A percentile compares a stretch with the other conserved stretches of the same genome.
Conservation (phyloP, 1,284 basidiomycete species). For the Moesziomyces aphidis region DNA sequence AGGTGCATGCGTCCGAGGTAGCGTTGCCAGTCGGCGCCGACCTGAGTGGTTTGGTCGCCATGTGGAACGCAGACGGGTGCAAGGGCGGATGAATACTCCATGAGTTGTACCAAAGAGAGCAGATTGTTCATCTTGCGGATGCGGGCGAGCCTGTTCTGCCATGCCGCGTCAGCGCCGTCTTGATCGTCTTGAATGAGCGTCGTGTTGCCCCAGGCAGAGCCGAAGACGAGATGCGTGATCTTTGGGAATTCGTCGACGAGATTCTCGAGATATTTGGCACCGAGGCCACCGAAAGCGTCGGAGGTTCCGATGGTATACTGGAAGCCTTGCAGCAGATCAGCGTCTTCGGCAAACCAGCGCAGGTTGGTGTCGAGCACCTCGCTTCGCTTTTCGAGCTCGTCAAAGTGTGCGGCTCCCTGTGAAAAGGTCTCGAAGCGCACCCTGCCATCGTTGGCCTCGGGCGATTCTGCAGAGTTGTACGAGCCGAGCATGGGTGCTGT, state of each 20-base stretch:
- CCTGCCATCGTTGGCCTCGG: constrained; percentile 17
- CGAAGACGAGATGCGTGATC: constrained; percentile 41
- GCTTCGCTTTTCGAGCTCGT: constrained; percentile 51
- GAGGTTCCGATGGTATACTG: constrained; percentile 51
- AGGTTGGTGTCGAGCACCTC: constrained; percentile 57
- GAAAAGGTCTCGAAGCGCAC: constrained; percentile 48
- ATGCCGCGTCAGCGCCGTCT: constrained; percentile 1
- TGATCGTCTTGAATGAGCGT: constrained; percentile 7
- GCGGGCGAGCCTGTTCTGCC: constrained; percentile 28
- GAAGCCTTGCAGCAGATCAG: constrained; percentile 61
- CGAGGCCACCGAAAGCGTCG: constrained; percentile 58
- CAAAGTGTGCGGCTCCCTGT: constrained; percentile 40
- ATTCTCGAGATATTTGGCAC: constrained; percentile 42
- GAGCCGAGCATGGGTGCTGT: constrained; percentile 49
- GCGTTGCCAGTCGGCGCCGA: constrained; percentile 22
- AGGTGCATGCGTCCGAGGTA: constrained; percentile 28
- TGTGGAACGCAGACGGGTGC: constrained; percentile 38
- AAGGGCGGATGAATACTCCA: constrained; percentile 46
- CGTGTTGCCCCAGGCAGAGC: constrained; percentile 45
- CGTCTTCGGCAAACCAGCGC: constrained; percentile 63
- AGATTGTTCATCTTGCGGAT: constrained; percentile 57
- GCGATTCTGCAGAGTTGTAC: constrained; percentile 18
- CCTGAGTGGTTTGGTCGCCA: constrained; percentile 14
- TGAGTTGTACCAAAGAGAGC: constrained; percentile 35
- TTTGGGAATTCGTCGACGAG: constrained; percentile 63